Base-by-base conservation (phyloP, 1,139 yeast genomes). In the Barnettozyma hawaiiensis region DNA sequence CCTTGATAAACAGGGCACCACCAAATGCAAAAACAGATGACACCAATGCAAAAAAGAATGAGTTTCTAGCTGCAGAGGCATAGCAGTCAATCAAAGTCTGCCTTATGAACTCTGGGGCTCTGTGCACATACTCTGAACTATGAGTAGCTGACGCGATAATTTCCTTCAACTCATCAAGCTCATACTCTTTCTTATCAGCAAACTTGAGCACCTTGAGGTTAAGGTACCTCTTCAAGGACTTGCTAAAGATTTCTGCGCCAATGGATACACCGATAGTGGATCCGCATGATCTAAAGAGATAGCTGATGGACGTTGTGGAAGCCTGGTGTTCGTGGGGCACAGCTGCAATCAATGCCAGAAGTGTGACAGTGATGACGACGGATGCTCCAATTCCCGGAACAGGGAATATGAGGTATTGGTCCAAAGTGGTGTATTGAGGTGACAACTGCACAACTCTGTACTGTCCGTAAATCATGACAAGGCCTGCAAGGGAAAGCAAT, bases 281-380 rank as follows among this genome's bases (percentile, higher is more conserved):
- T 0, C 90, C 92, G 6, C 84, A 76, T 3, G 89, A 79, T 52
- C 90, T 68, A 64, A 81, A 82, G 4, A 85, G 79, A 59, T 83
- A 83, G 52, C 82, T 86, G 47, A 83, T 81, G 1, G 87, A 80
- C 1, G 92, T 83, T 0, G 85, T 76, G 7, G 83, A 51, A 2
- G 90, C 90, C 60, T 83, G 90, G 50, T 69, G 72, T 49, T 76
- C 74, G 15, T 66, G 61, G 7, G 81, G 81, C n/a, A 70, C 75
- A 1, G 76, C 69, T 0, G 87, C 79, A 46, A 83, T 81, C 63
- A 83, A 69, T 1, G 89, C 81, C 37, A 82, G 62, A 40, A 83
- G 65, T 0, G 89, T 78, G 12, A 82, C 74, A 0, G 90, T 83
- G 50, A 83, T 71, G 60, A 82, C 69, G 16, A 74, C 69, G 2